Base-by-base conservation (phyloP, 805 yeast genomes). In the Ogataea pignaliae region DNA sequence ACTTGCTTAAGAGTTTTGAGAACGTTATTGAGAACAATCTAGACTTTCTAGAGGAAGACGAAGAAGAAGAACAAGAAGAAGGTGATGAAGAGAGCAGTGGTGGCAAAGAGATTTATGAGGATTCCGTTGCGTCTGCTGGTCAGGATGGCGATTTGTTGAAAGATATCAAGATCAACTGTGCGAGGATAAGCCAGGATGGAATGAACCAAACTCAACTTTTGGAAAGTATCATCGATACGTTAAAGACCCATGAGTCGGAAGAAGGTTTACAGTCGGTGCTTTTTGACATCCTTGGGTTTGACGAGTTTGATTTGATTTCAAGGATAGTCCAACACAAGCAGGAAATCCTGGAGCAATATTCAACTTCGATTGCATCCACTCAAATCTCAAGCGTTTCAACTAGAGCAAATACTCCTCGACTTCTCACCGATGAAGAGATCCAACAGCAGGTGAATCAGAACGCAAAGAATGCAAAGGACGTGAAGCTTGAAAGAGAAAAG, bases 271-370 rank as follows among this genome's bases (percentile, higher is more conserved):
- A 90, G 56, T 79, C 86, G 6, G 67, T 78, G 7, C 65, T 93
- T 35, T 80, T 88, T 47, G 97, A 89, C 60, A 70, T 87, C 8
- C 62, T 93, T 1, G 99, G 99, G 0, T 85, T 81, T 53, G 96
- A 88, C 21, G 85, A 88, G 57, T 75, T 93, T 48, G 97, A 88
- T 42, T 64, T 90, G 40, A 85, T 90, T 10, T 73, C 88, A 1
- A 75, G 71, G 37, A 64, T 88, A 11, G 61, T 88, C 3, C 75
- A 74, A 41, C 64, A 76, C 40, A 75, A 71, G 53, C 55, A 55
- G 0, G 57, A 54, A 13, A 50, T 68, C 3, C n/a, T 66, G 5
- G 54, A 47, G 9, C 56, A 58, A 38, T 48, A 55, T 47, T 34
- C 51, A 29, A 13, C 7, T 31, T 44, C 44, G 8, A n/a, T 31